phyloP scores from a whole-genome alignment of 768 basidiomycete genomes.

The Guyanaporus albipodus region DNA sequence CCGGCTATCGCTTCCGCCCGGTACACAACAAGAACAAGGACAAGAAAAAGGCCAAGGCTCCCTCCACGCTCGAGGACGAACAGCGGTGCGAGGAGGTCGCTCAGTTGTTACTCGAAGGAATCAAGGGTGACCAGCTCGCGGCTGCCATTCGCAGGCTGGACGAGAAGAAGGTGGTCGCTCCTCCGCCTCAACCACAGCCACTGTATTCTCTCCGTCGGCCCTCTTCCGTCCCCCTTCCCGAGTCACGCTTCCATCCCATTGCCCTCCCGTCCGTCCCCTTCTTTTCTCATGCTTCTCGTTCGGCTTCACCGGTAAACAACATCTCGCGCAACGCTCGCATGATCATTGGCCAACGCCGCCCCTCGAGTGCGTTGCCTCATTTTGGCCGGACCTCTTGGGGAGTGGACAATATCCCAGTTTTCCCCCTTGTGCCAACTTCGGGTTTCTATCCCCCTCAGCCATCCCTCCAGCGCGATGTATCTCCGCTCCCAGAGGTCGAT shows the following conservation, averaged over 20 bases:
- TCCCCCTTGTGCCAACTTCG: background rate
- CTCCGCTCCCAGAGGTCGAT: conserved; percentile 47
- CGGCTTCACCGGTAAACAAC: conserved; percentile 41
- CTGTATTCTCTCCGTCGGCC: conserved; percentile 48
- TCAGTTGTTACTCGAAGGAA: conserved; percentile 59
- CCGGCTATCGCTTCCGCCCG: conserved; percentile 53
- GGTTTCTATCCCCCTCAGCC: conserved; percentile 13
- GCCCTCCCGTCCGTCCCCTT: conserved; percentile 43
- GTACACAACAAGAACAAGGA: conserved; percentile 45
- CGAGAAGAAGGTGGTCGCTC: conserved; percentile 1
- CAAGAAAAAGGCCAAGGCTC: conserved; percentile 35
- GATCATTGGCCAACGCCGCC: conserved; percentile 44
- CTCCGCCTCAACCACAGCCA: conserved; percentile 1
- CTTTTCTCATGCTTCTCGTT: conserved; percentile 38
- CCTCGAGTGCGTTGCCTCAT: conserved; percentile 46
- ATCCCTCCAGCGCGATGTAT: conserved; percentile 41
- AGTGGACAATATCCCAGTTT: conserved; percentile 25
- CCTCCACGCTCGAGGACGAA: conserved; percentile 25
- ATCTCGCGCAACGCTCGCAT: conserved; percentile 42
- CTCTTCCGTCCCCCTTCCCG: conserved; percentile 61
- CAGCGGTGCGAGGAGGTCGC: conserved; percentile 51
- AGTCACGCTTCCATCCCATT: conserved; percentile 37
- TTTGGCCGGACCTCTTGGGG: conserved; percentile 28
- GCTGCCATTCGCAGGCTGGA: conserved; percentile 57
- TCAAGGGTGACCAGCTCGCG: conserved; percentile 66